These are phyloP conservation scores for Isatis tinctoria DNA, from an alignment of 345 rosid genomes.

Conservation along the genomic window DNA sequence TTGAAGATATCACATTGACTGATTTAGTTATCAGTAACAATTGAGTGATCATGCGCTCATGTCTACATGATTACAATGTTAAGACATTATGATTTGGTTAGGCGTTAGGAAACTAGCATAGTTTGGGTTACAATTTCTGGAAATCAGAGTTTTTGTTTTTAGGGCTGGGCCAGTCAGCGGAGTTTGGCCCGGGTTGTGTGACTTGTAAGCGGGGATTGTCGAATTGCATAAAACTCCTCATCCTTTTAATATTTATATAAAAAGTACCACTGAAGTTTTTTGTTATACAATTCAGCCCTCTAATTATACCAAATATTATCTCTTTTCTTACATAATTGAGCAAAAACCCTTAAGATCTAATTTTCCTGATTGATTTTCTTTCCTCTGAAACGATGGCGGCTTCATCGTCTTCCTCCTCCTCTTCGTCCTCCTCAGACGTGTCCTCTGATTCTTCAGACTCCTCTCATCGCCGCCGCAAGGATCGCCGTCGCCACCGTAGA, in stretches of 20 bases:
- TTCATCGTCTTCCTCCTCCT: constrained; percentile 47
- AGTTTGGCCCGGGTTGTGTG: background rate
- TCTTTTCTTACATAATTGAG: background rate
- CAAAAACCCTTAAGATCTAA: constrained; percentile 27
- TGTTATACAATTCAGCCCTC: background rate
- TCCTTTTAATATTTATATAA: background rate
- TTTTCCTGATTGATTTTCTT: background rate
- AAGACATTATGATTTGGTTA: too few relatives aligned
- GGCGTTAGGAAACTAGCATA: too few relatives aligned
- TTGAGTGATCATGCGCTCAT: too few relatives aligned
- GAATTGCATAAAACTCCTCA: constrained; percentile 2
- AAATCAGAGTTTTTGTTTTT: too few relatives aligned
- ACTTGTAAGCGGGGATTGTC: too few relatives aligned
- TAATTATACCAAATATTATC: background rate
- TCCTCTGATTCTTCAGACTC: constrained; percentile 54
- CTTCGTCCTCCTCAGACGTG: constrained; percentile 41
- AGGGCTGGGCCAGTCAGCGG: background rate
- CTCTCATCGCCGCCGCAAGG: constrained; percentile 49
- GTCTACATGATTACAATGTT: too few relatives aligned
- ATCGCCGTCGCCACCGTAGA: constrained; percentile 37
- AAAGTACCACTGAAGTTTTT: background rate
- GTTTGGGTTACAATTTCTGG: too few relatives aligned
- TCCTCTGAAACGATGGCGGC: constrained; percentile 56
- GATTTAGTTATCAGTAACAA: too few relatives aligned
- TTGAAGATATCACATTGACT: background rate